Evolutionary conservation across 306 rosid genomes (phyloP).

Genomic region (Vigna nakashimae): DNA sequence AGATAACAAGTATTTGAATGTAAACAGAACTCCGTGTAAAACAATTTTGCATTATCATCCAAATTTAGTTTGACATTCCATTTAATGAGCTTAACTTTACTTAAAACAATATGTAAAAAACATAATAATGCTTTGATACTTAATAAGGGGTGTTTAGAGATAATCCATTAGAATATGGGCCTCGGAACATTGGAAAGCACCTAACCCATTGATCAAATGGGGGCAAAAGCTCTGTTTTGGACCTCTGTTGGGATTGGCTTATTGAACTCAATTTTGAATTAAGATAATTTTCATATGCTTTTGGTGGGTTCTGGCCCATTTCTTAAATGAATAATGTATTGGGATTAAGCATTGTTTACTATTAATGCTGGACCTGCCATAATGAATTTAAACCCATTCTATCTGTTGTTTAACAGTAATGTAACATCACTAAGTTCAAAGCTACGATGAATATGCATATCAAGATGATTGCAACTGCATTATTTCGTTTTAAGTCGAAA

Average conservation of each 20-base stretch:
- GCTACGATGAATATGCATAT: conserved; percentile 42
- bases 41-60: neutral
- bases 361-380: conserved; percentile 53
- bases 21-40: neutral
- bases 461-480: conserved; percentile 28
- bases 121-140: neutral
- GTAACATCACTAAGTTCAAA: conserved; percentile 62
- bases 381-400: conserved; percentile 68
- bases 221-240: neutral
- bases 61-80: neutral
- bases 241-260: conserved; percentile 14
- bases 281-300: neutral
- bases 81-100: neutral
- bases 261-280: conserved; percentile 13
- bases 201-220: too few species aligned
- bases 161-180: conserved; percentile 4
- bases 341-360: conserved; percentile 37
- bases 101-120: neutral
- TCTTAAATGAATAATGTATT: neutral
- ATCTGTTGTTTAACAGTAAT: conserved; percentile 51
- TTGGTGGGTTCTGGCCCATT: neutral
- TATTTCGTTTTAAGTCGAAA: conserved; percentile 29
- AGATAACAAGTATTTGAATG: neutral
- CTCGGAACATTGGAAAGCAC: neutral
- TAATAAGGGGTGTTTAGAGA: neutral